Base-by-base conservation (phyloP, 2,329 filamentous ascomycete species). In the Apiospora phragmitis region DNA sequence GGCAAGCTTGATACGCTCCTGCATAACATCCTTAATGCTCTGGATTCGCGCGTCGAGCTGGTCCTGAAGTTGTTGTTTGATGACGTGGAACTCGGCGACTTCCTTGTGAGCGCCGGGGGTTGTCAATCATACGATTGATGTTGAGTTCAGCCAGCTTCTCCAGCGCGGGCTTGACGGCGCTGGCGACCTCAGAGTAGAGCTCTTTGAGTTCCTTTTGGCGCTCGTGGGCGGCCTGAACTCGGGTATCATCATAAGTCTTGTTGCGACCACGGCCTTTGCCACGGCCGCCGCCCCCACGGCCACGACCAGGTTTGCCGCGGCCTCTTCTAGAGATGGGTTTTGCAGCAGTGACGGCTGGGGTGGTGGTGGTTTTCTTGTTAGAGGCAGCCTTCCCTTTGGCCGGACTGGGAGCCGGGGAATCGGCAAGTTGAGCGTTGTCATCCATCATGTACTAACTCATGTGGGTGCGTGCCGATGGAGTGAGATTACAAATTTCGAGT, bases 191-290 rank as follows among this genome's bases (percentile, higher is more conserved):
- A n/a, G 89, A 86, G 79, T 89, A 93, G 32, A 85, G 85, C 70
- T 89, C 88, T 79, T 91, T 91, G 75, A 93, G 84, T 75, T 92
- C 87, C 74, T 91, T 86, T 77, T 91, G 89, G 69, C 92, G 89
- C 78, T 90, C 88, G 74, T 89, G 87, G 70, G 86, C 85, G 68
- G 87, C 88, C 77, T 90, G 88, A 69, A 87, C 85, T 73, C 84
- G 85, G 72, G 84, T 81, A 73, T 87, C 85, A 71, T 84, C 81
- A 75, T 89, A 89, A 75, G 85, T 85, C 81, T 90, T 90, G 79
- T 86, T 85, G 70, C 87, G 85, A 69, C 81, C 81, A 71, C 82
- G 80, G 67, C 82, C 82, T 59, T 79, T 76, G 65, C 81, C 80
- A 71, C 81, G 79, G 73, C 76, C 76, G 73, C 76, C 76, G 42